These are phyloP conservation scores for Dictyostelium purpureum DNA, from an alignment of 78 protist genomes.

Conservation along the genomic window DNA sequence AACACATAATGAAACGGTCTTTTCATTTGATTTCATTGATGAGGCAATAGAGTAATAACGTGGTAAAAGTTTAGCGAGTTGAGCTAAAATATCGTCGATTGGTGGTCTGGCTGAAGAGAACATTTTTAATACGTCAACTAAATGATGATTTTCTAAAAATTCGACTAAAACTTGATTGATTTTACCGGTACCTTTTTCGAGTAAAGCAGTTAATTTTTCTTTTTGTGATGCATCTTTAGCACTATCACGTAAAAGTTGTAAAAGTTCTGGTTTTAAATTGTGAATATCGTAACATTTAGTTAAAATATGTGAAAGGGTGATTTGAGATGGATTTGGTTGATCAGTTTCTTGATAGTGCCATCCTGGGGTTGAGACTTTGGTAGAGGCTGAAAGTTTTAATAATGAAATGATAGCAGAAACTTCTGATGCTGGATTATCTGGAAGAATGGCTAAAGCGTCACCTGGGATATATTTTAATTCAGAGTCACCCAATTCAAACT, in stretches of 20 bases:
- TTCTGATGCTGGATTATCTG: slow-evolving; percentile 29
- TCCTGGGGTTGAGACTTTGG: slow-evolving; percentile 34
- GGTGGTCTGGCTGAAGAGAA: slow-evolving; percentile 76
- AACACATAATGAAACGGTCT: slow-evolving; percentile 64
- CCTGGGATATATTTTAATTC: slow-evolving; percentile 56
- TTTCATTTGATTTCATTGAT: slow-evolving; percentile 33
- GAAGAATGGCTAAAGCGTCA: slow-evolving; percentile 54
- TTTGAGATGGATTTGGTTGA: slow-evolving; percentile 35
- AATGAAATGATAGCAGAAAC: not conserved
- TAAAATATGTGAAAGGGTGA: slow-evolving; percentile 24
- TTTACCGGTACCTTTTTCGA: slow-evolving; percentile 35
- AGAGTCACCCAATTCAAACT: slow-evolving; percentile 72
- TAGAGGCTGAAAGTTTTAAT: not conserved
- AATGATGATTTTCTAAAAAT: slow-evolving; percentile 25
- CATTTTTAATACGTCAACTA: slow-evolving; percentile 45
- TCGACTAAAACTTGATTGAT: not conserved
- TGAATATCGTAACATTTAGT: slow-evolving; percentile 68
- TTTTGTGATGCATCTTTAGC: slow-evolving; percentile 3
- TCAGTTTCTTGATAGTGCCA: slow-evolving; percentile 70
- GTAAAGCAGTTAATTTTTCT: not conserved
- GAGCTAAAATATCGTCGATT: slow-evolving; percentile 84
- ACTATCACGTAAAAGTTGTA: not conserved
- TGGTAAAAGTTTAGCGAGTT: slow-evolving; percentile 87
- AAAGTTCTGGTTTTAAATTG: slow-evolving; percentile 49
- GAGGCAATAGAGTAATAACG: slow-evolving; percentile 95